These are phyloP conservation scores for Balamuthia mandrillaris DNA, from an alignment of 208 protist genomes.

Conservation along the genomic window DNA sequence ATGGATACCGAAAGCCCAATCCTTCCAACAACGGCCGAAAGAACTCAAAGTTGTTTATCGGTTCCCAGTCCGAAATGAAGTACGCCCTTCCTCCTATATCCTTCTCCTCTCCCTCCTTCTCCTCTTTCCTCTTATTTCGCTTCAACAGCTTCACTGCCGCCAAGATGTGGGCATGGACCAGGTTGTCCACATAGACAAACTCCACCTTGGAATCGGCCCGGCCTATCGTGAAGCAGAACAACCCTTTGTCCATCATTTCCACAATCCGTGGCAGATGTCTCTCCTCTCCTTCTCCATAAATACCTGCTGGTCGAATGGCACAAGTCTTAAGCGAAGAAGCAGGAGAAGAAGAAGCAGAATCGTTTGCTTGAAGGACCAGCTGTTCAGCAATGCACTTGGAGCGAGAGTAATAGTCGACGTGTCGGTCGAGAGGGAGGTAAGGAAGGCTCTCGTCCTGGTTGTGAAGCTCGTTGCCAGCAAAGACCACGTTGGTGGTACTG, in stretches of 20 bases:
- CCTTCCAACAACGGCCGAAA: conserved; percentile 41
- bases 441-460: conserved; percentile 49
- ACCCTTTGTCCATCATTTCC: conserved; percentile 11
- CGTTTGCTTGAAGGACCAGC: background rate
- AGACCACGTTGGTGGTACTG: conserved; percentile 50
- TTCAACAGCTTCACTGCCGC: conserved; percentile 12
- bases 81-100: conserved; percentile 27
- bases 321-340: conserved; percentile 13
- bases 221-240: conserved; percentile 4
- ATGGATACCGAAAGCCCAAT: conserved; percentile 23
- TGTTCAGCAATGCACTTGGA: conserved; percentile 54
- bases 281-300: conserved; percentile 57
- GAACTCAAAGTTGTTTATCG: conserved; percentile 57
- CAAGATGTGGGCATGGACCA: conserved; percentile 45
- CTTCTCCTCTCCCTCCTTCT: background rate
- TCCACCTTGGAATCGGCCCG: conserved; percentile 16
- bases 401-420: conserved; percentile 54
- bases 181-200: conserved; percentile 58
- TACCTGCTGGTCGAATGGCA: conserved; percentile 43
- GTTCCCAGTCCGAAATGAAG: conserved; percentile 48
- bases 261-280: conserved; percentile 55
- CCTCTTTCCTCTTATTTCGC: background rate
- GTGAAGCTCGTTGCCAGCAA: conserved; percentile 24
- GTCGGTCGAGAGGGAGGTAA: conserved; percentile 41
- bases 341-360: background rate